Evolutionary conservation across 176 grass and related monocot species (phyloP), one percentile per base, ranked within the genome.

Genomic region (Oryza australiensis): DNA sequence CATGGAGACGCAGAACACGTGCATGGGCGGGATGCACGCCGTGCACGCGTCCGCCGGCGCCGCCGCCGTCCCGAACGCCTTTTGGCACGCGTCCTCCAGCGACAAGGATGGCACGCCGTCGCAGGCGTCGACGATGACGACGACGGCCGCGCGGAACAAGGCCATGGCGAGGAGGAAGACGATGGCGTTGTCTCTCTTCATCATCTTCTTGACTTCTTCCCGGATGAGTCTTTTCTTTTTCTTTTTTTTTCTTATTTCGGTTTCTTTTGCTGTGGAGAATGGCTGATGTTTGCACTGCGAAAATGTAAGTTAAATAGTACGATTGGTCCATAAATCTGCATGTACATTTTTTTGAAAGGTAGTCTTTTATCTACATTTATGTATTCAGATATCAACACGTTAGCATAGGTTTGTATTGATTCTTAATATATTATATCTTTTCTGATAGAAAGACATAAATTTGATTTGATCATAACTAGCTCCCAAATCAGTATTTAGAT

Each of bases 1-100:
- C 26, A 63, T 74, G 26, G 28, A 7, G 0, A 27, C 32, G 77
- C 84, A 86, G 9, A 81, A 26, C 46, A 33, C 10, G 84, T 42
- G 51, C 9, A 74, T 33, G 12, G 63, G 12, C 5, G 64, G 18
- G 37, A 4, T 38, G 2, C 85, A 74, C 2, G 35, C 22, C 27
- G 55, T 43, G 20, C 85, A 81, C 3, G 72, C 62, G 10, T 66
- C 11, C 75, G 60, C 43, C 20, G 27, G 11, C 1, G 24, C 33
- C 4, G 24, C 33, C 4, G 74, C 12, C 7, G 55, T 11, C n/a
- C 55, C 55, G n/a, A 60, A n/a, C 55, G 55, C 22, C 12, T 67
- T 33, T 62, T 1, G 1, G 34, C 84, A 86, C 26, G 70, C 33
- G 26, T 75, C 69, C 26, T 23, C 55, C 2, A 3, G 22, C 22